Conservation (phyloP, 2,329 filamentous ascomycete genomes). For the Aspergillus hiratsukae region DNA sequence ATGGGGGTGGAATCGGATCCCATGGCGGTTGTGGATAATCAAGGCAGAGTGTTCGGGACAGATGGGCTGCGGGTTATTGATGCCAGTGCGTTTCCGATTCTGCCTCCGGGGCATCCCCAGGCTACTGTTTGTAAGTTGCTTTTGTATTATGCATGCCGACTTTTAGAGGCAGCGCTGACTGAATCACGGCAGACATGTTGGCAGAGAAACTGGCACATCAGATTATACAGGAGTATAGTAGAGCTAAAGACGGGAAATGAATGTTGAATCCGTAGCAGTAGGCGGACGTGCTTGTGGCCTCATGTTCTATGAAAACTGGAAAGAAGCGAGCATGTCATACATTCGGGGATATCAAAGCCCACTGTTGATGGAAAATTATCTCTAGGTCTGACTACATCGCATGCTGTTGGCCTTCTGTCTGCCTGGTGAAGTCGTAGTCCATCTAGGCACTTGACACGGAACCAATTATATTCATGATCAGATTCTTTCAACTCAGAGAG, state of each 20-base stretch:
- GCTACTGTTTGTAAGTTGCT: conserved; percentile 26
- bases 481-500: no score
- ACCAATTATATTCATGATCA: no score
- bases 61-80: conserved; percentile 32
- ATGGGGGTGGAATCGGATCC: conserved; percentile 31
- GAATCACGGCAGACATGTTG: conserved; percentile 23
- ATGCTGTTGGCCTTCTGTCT: no score
- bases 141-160: not conserved
- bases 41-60: conserved; percentile 27
- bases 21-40: conserved; percentile 31
- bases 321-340: no score
- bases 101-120: conserved; percentile 37
- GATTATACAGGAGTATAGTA: not conserved
- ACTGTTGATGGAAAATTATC: no score
- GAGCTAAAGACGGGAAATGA: not conserved
- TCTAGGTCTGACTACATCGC: no score
- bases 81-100: conserved; percentile 28
- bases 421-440: no score
- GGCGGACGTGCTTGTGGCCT: no score
- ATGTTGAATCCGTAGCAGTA: no score
- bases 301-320: no score
- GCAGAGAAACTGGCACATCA: conserved; percentile 36
- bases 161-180: conserved; percentile 1
- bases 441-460: no score
- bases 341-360: no score